Base-by-base conservation (phyloP, 768 basidiomycete genomes). In the Trametes maxima region DNA sequence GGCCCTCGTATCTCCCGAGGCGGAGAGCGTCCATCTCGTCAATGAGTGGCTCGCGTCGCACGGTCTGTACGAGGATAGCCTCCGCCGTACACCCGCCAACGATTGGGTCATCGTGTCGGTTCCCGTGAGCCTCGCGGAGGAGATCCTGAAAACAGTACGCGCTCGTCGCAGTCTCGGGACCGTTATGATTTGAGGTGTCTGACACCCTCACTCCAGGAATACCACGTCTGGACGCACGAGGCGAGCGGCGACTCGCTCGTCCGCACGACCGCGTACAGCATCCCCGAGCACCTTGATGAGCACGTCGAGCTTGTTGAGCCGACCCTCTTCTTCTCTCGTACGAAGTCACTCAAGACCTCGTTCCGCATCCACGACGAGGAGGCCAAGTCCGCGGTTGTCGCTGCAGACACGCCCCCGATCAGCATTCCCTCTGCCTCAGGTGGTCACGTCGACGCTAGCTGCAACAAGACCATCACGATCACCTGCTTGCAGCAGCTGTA, bases 261-360 rank as follows among this genome's bases (percentile, higher is more conserved):
- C 60, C 82, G 90, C 55, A 87, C 90, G n/a, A 85, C 84, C 3
- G 77, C 76, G 60, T 91, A 89, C 75, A 86, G 84, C 66, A 79
- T 92, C 17, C 89, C 89, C 0, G 77, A 77, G 47, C 62, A 80
- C 57, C 72, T 90, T 47, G 79, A 85, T 65, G 73, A 76, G 3
- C 87, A 90, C 67, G 70, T 90, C 57, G 87, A 89, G 39, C 72
- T 90, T 33, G 76, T 91, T 28, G 87, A 90, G 62, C 89, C 89
- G 0, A 90, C 89, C 2, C 90, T 88, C 1, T 80, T 84, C 70
- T 91, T 90, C 66, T 75, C 79, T 44, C 80, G 79, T 59, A 72
- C 76, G 60, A 81, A 77, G 62, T 72, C 73, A 8, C 73, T 81
- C 54, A 77, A 66, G 59, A 78, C 78, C 5, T 82, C 76, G 0